These are phyloP conservation scores for Phytophthora sp. DNA, from an alignment of 352 stramenopile genomes.

Conservation along the genomic window DNA sequence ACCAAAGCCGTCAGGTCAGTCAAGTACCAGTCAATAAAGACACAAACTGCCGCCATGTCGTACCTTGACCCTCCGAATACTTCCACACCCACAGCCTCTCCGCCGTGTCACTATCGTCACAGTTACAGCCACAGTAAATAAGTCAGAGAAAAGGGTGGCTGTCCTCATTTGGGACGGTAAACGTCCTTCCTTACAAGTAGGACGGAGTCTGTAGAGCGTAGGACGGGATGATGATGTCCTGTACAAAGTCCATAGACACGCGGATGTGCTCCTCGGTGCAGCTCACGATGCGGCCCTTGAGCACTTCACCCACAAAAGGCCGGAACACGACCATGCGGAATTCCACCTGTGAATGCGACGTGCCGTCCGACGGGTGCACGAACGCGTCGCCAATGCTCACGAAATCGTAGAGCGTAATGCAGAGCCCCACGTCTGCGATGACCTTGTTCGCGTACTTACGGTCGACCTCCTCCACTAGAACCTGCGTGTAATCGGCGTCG, in stretches of 20 bases:
- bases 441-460: slow-evolving; percentile 93
- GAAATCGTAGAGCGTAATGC: slow-evolving; percentile 90
- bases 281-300: slow-evolving; percentile 89
- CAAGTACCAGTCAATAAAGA: neutral
- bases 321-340: slow-evolving; percentile 92
- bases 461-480: slow-evolving; percentile 90
- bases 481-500: slow-evolving; percentile 83
- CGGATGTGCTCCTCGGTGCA: slow-evolving; percentile 91
- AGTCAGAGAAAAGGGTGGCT: too few relatives aligned
- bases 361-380: slow-evolving; percentile 85
- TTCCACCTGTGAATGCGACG: slow-evolving; percentile 88
- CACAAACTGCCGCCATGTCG: neutral
- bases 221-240: slow-evolving; percentile 90
- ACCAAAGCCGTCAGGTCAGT: neutral
- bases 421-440: slow-evolving; percentile 87
- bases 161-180: too few relatives aligned
- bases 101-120: slow-evolving; percentile 57
- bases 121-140: neutral
- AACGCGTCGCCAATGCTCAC: slow-evolving; percentile 88
- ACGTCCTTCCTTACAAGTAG: slow-evolving; percentile 65
- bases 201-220: slow-evolving; percentile 89
- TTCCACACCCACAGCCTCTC: slow-evolving; percentile 89
- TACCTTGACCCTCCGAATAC: slow-evolving; percentile 75
- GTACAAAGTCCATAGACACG: slow-evolving; percentile 91
- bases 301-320: slow-evolving; percentile 87